These are phyloP conservation scores for Seiridium unicorne DNA, from an alignment of 2,329 filamentous ascomycete genomes.

Conservation along the genomic window DNA sequence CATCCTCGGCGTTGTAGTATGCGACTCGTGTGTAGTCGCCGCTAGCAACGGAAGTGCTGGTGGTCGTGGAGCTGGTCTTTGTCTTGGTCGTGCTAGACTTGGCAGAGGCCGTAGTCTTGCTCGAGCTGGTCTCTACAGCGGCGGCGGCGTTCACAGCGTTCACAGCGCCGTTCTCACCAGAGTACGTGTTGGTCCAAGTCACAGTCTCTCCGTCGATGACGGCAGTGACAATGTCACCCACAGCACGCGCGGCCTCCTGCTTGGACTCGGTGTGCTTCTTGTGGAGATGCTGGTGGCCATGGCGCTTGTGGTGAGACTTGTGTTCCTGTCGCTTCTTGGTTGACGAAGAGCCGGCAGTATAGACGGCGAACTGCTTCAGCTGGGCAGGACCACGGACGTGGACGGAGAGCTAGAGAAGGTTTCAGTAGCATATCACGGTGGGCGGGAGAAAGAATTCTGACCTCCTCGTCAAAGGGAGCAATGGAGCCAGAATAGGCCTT, in stretches of 20 bases:
- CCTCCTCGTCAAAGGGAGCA: slow-evolving; percentile 69
- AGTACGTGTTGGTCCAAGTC: slow-evolving; percentile 58
- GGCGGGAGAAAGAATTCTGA: slow-evolving; percentile 37
- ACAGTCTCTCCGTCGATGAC: slow-evolving; percentile 57
- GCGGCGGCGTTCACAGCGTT: slow-evolving; percentile 1
- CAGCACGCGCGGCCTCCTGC: slow-evolving; percentile 43
- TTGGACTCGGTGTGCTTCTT: slow-evolving; percentile 35
- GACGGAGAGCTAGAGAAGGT: slow-evolving; percentile 57
- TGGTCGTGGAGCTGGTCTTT: slow-evolving; percentile 12
- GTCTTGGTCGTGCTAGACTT: slow-evolving; percentile 11
- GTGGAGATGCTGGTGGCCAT: slow-evolving; percentile 52
- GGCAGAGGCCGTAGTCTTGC: slow-evolving; percentile 12
- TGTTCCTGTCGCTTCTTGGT: slow-evolving; percentile 33
- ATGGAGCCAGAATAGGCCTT: slow-evolving; percentile 58
- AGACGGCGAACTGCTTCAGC: slow-evolving; percentile 68
- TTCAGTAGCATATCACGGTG: slow-evolving; percentile 11
- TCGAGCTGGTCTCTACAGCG: slow-evolving; percentile 14
- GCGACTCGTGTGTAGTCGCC: slow-evolving; percentile 39
- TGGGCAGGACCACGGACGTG: slow-evolving; percentile 70
- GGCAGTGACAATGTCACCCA: slow-evolving; percentile 49
- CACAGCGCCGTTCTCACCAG: slow-evolving; percentile 24
- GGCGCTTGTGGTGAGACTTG: slow-evolving; percentile 35
- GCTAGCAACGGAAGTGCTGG: not conserved
- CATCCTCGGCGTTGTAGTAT: slow-evolving; percentile 42
- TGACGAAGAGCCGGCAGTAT: slow-evolving; percentile 53